A percentile compares a stretch with the other conserved stretches of the same genome.
Evolutionary conservation across 192 early-diverging fungal genomes (phyloP).

Genomic region (Rhizoclosmatium sp.): DNA sequence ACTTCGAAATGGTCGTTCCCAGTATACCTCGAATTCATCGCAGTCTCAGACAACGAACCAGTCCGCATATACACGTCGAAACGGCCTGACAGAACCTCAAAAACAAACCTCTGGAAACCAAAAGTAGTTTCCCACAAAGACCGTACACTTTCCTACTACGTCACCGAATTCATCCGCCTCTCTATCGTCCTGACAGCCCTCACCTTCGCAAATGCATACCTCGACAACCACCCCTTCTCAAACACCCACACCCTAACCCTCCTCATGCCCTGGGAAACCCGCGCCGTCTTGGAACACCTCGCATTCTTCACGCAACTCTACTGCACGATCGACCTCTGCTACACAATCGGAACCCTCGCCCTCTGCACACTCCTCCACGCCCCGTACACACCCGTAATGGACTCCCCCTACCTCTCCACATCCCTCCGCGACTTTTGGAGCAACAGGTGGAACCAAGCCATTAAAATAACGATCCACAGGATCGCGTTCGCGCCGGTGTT

Average conservation of each 20-base stretch:
- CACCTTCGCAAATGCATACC: conserved; percentile 6
- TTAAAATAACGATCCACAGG: conserved; percentile 25
- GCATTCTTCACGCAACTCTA: not conserved
- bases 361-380: not conserved
- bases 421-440: conserved; percentile 20
- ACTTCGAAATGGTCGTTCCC: conserved; percentile 6
- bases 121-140: not conserved
- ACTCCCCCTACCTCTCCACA: conserved; percentile 12
- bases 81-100: not conserved
- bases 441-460: conserved; percentile 12
- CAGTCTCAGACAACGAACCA: conserved; percentile 6
- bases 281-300: not conserved
- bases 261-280: not conserved
- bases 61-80: not conserved
- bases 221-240: conserved; percentile 20
- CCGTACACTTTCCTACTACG: not conserved
- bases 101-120: not conserved
- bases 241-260: not conserved
- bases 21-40: conserved; percentile 16
- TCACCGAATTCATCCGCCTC: not conserved
- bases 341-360: not conserved
- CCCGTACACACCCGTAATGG: conserved; percentile 7
- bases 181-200: not conserved
- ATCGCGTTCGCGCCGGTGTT: not conserved
- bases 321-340: not conserved